phyloP scores from a whole-genome alignment of 768 basidiomycete species.

The Lactarius sp. region DNA sequence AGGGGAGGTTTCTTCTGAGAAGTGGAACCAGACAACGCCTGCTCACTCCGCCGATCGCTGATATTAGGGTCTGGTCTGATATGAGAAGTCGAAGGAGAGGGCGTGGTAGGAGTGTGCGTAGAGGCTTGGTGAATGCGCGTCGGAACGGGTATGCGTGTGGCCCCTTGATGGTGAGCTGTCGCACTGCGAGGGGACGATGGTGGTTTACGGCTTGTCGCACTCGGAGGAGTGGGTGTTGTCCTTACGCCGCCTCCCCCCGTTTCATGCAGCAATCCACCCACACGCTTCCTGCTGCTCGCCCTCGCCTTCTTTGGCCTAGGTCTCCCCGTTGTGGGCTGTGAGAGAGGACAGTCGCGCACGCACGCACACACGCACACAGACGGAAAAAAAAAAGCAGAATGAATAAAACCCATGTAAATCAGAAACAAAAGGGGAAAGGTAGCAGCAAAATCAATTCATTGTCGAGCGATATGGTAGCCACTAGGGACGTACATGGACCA shows the following conservation, averaged over 20 bases:
- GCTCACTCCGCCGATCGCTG: conserved; percentile 34
- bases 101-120: neutral
- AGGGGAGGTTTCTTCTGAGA: conserved; percentile 18
- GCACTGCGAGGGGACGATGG: neutral
- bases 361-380: conserved; percentile 14
- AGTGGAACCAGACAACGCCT: conserved; percentile 26
- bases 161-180: neutral
- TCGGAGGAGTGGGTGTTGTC: no score
- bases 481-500: conserved; percentile 86
- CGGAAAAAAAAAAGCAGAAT: conserved; percentile 26
- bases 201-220: neutral
- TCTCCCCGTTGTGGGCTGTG: conserved; percentile 70
- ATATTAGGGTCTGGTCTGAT: conserved; percentile 17
- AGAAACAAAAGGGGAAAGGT: conserved; percentile 19
- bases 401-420: conserved; percentile 21
- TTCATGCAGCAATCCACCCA: neutral
- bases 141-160: neutral
- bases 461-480: conserved; percentile 40
- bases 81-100: neutral
- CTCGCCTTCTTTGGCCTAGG: conserved; percentile 39
- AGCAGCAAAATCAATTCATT: conserved; percentile 22
- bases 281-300: conserved; percentile 12
- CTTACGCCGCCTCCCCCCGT: neutral
- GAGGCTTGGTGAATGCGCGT: neutral
- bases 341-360: conserved; percentile 21